phyloP scores from a whole-genome alignment of 768 basidiomycete genomes.

The Lactarius quietus region DNA sequence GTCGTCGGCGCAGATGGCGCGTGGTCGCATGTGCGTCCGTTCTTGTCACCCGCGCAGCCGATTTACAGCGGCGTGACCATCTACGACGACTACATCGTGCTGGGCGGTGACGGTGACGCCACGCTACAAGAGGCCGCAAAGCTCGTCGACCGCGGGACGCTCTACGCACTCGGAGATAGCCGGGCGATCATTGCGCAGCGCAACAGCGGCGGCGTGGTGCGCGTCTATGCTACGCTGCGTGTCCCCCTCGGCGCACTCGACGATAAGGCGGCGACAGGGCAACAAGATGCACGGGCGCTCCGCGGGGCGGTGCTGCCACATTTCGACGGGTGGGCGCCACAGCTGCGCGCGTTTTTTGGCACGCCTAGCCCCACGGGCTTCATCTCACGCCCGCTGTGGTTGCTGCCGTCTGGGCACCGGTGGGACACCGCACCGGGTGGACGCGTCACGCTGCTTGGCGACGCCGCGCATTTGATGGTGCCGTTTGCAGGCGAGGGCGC shows the following conservation, averaged over 20 bases:
- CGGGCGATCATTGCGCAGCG: conserved; percentile 34
- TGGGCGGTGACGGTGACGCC: conserved; percentile 12
- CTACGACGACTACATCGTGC: conserved; percentile 27
- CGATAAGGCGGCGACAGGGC: neutral
- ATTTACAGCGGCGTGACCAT: conserved; percentile 34
- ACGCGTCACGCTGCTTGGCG: conserved; percentile 32
- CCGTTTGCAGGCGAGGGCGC: conserved; percentile 39
- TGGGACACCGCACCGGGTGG: conserved; percentile 22
- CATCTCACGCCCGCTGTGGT: conserved; percentile 23
- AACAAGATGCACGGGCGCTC: neutral
- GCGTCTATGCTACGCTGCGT: conserved; percentile 14
- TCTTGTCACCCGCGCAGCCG: conserved; percentile 34
- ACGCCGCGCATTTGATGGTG: conserved; percentile 39
- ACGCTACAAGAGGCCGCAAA: neutral
- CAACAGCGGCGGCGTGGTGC: conserved; percentile 30
- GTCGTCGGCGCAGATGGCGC: conserved; percentile 42
- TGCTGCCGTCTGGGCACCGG: conserved; percentile 18
- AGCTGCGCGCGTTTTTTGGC: conserved; percentile 21
- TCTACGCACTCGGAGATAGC: conserved; percentile 30
- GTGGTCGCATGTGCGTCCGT: conserved; percentile 38
- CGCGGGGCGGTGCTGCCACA: neutral
- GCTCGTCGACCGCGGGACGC: conserved; percentile 33
- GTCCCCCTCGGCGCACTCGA: conserved; percentile 7
- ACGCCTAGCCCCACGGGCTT: conserved; percentile 13
- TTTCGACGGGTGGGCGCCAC: conserved; percentile 10